Conservation (phyloP, 805 yeast genomes). For the Saccharomycopsis sp. region DNA sequence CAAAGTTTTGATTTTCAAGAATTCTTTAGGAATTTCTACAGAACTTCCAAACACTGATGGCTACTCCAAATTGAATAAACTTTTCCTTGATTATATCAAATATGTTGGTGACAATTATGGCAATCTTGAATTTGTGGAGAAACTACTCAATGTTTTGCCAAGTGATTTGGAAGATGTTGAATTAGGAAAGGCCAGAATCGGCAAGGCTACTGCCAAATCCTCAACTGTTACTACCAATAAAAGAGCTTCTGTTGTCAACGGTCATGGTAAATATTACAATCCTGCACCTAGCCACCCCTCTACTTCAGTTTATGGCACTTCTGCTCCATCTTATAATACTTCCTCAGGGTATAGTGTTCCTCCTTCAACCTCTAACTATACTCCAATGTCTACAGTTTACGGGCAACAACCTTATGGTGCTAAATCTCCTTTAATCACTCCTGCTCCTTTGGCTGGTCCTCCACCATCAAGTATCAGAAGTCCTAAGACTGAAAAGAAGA, state of each 20-base stretch:
- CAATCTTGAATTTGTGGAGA: slow-evolving; percentile 69
- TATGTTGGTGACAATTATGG: slow-evolving; percentile 67
- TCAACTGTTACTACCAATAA: slow-evolving; percentile 12
- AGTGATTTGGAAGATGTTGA: slow-evolving; percentile 59
- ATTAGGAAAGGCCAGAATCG: slow-evolving; percentile 60
- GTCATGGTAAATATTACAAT: background rate
- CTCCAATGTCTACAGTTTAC: background rate
- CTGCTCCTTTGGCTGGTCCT: slow-evolving; percentile 8
- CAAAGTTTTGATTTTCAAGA: slow-evolving; percentile 16
- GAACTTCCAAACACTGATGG: slow-evolving; percentile 25
- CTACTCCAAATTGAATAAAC: slow-evolving; percentile 26
- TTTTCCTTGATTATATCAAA: slow-evolving; percentile 73
- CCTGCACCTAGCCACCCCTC: background rate
- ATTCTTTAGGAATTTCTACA: slow-evolving; percentile 19
- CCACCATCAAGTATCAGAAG: slow-evolving; percentile 11
- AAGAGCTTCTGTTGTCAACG: background rate
- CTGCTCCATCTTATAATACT: no score
- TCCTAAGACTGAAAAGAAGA: slow-evolving; percentile 22
- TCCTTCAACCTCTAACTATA: background rate
- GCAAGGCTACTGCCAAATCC: slow-evolving; percentile 17
- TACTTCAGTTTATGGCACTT: background rate
- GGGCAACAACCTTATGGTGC: no score
- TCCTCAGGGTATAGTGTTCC: background rate
- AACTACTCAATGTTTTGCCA: slow-evolving; percentile 62
- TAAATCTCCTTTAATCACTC: no score